Evolutionary conservation across 1,139 yeast species (phyloP).

Genomic region (Yamadazyma trypodendri): DNA sequence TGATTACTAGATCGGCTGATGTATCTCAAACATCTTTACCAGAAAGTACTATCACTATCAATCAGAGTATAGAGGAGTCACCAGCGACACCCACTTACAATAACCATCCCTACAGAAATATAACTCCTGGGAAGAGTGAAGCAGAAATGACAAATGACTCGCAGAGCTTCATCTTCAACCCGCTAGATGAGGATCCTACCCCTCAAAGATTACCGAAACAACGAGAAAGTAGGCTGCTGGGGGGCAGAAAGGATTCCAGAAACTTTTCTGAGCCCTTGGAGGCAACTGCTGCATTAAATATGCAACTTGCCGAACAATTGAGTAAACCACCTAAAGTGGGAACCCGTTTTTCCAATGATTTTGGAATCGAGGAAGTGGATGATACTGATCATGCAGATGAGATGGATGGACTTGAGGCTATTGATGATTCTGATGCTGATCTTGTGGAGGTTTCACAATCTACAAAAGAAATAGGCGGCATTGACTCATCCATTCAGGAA

Average conservation of each 20-base stretch:
- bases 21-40: slow-evolving; percentile 15
- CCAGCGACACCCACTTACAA: not conserved
- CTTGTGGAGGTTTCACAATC: slow-evolving; percentile 8
- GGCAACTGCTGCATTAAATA: slow-evolving; percentile 26
- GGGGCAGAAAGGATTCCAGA: slow-evolving; percentile 4
- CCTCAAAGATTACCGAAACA: slow-evolving; percentile 5
- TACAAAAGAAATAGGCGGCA: slow-evolving; percentile 8
- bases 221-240: not conserved
- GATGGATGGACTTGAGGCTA: slow-evolving; percentile 14
- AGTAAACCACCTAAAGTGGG: slow-evolving; percentile 10
- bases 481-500: slow-evolving; percentile 42
- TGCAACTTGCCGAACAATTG: slow-evolving; percentile 23
- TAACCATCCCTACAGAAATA: slow-evolving; percentile 10
- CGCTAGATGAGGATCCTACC: slow-evolving; percentile 6
- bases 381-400: slow-evolving; percentile 31
- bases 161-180: slow-evolving; percentile 34
- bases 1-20: slow-evolving; percentile 21
- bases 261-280: slow-evolving; percentile 28
- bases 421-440: slow-evolving; percentile 11
- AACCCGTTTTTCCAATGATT: slow-evolving; percentile 18
- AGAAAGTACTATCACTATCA: slow-evolving; percentile 9
- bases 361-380: slow-evolving; percentile 42
- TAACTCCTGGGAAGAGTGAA: slow-evolving; percentile 11
- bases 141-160: slow-evolving; percentile 23
- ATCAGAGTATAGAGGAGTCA: slow-evolving; percentile 4